A percentile compares a stretch with the other conserved stretches of the same genome.
Evolutionary conservation across 352 stramenopile genomes (phyloP).

Genomic region (Globisporangium sylvaticum): DNA sequence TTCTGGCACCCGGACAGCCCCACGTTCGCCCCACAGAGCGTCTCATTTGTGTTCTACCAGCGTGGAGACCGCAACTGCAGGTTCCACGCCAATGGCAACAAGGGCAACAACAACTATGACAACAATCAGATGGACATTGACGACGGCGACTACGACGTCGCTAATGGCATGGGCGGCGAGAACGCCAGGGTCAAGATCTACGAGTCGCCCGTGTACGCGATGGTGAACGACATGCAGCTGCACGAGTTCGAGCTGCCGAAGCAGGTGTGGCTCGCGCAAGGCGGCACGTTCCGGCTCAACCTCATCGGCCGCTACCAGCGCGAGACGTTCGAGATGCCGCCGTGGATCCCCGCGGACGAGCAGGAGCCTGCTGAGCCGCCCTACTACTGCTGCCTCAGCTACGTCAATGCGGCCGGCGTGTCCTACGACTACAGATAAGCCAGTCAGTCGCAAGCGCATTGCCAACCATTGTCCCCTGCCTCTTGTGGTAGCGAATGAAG

Average conservation of each 20-base stretch:
- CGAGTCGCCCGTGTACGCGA: conserved; percentile 46
- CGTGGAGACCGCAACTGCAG: neutral
- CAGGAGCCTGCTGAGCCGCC: conserved; percentile 25
- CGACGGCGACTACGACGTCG: conserved; percentile 9
- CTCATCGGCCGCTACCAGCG: conserved; percentile 55
- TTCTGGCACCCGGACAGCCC: conserved; percentile 74
- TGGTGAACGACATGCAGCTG: conserved; percentile 66
- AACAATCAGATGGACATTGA: neutral
- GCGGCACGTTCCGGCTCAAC: conserved; percentile 43
- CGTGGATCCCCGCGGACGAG: conserved; percentile 47
- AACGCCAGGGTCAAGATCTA: conserved; percentile 23
- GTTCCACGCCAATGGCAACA: neutral
- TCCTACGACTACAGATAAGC: conserved; percentile 9
- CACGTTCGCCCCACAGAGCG: conserved; percentile 53
- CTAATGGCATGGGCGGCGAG: conserved; percentile 10
- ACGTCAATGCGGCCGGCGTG: conserved; percentile 36
- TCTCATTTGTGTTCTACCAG: conserved; percentile 52
- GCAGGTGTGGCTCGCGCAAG: conserved; percentile 40
- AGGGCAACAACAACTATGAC: neutral
- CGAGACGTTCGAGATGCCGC: conserved; percentile 41
- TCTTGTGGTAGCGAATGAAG: conserved; percentile 6
- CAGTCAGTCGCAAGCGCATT: neutral
- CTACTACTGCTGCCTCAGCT: conserved; percentile 81
- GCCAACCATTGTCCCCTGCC: too few relatives aligned
- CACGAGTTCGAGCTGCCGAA: conserved; percentile 51